phyloP scores from a whole-genome alignment of 1,284 basidiomycete genomes.

The Tetrapyrgos nigripes region DNA sequence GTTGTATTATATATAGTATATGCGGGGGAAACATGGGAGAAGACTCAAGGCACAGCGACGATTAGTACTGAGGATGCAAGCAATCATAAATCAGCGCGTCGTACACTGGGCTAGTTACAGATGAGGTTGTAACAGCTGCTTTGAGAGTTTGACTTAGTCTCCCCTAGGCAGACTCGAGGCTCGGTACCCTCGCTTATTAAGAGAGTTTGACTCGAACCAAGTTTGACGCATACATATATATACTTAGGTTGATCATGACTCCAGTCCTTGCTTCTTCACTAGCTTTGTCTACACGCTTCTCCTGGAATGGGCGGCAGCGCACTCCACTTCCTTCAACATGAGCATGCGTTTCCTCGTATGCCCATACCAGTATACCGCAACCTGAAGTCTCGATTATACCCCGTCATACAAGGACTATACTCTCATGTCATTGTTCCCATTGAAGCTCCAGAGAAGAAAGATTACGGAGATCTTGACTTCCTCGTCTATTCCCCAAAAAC shows the following conservation, averaged over 20 bases:
- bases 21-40: no score
- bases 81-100: no score
- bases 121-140: no score
- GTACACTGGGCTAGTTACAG: no score
- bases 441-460: constrained; percentile 67
- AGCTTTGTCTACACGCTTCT: neutral
- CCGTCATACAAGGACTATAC: constrained; percentile 53
- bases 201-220: no score
- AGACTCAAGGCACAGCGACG: no score
- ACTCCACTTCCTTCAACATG: constrained; percentile 53
- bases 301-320: constrained; percentile 72
- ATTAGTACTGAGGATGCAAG: no score
- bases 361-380: constrained; percentile 54
- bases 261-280: neutral
- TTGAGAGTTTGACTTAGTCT: no score
- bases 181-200: no score
- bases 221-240: no score
- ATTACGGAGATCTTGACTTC: constrained; percentile 73
- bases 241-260: neutral
- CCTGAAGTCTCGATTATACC: constrained; percentile 51
- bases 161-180: no score
- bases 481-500: constrained; percentile 42
- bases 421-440: constrained; percentile 54
- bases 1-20: constrained; percentile 7
- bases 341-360: constrained; percentile 63